These are phyloP conservation scores for Planoprotostelium fungivorum DNA, from an alignment of 78 protist genomes.

Conservation along the genomic window DNA sequence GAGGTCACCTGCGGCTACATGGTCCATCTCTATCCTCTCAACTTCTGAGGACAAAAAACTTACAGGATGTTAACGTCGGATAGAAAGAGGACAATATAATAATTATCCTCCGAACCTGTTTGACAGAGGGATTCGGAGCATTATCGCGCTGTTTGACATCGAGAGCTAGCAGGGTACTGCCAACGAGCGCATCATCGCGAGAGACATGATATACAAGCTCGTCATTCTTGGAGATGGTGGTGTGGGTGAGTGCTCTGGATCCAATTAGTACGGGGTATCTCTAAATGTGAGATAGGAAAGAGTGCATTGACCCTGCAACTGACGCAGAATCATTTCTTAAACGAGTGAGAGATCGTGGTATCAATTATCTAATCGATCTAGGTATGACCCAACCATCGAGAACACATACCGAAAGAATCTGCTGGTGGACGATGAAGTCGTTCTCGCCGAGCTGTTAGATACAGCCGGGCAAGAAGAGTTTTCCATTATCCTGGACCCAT, in stretches of 20 bases:
- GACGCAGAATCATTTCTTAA: background rate
- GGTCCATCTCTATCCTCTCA: too few species aligned
- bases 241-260: background rate
- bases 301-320: background rate
- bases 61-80: too few species aligned
- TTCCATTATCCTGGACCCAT: constrained; percentile 72
- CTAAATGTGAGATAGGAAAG: background rate
- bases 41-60: too few species aligned
- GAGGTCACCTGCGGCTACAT: too few species aligned
- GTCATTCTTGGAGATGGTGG: background rate
- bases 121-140: too few species aligned
- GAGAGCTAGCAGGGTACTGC: too few species aligned
- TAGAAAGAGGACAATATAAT: too few species aligned
- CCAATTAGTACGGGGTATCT: background rate
- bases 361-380: background rate
- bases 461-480: constrained; percentile 91
- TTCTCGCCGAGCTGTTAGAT: constrained; percentile 38
- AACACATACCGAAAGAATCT: background rate
- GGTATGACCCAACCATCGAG: background rate
- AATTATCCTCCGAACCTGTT: too few species aligned
- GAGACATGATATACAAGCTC: background rate
- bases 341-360: background rate
- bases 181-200: too few species aligned
- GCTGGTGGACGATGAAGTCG: background rate
- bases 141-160: too few species aligned